phyloP scores from a whole-genome alignment of 345 rosid species.

The Salix exigua region DNA sequence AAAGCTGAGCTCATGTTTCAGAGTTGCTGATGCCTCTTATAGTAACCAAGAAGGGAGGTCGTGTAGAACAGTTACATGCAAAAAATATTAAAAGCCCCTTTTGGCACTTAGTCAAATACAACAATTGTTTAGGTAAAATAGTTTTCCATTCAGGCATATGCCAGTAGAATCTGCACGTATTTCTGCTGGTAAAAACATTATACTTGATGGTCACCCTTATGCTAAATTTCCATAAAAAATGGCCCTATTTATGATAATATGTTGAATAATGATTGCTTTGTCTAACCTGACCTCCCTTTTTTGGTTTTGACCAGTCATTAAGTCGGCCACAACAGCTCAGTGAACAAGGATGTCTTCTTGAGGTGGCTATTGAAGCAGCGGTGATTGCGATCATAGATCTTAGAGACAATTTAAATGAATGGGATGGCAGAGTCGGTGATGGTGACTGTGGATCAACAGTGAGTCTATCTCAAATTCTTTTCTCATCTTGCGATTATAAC shows the following conservation, averaged over 20 bases:
- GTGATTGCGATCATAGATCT: constrained; percentile 57
- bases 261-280: not conserved
- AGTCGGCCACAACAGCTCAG: constrained; percentile 59
- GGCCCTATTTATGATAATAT: not conserved
- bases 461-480: constrained; percentile 29
- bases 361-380: constrained; percentile 85
- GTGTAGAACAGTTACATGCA: not conserved
- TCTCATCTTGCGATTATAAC: not conserved
- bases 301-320: constrained; percentile 44
- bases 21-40: not conserved
- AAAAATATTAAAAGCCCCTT: not conserved
- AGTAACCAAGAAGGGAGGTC: not conserved
- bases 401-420: constrained; percentile 74
- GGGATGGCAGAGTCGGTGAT: constrained; percentile 97
- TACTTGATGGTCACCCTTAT: not conserved
- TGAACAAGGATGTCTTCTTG: constrained; percentile 64
- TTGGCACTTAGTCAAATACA: not conserved
- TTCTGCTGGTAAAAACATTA: not conserved
- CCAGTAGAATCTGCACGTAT: not conserved
- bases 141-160: not conserved
- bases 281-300: constrained; percentile 14
- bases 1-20: not conserved
- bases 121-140: not conserved
- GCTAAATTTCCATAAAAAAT: not conserved
- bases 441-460: constrained; percentile 98